phyloP scores from a whole-genome alignment of 2,329 filamentous ascomycete species.

The Cladophialophora immunda region DNA sequence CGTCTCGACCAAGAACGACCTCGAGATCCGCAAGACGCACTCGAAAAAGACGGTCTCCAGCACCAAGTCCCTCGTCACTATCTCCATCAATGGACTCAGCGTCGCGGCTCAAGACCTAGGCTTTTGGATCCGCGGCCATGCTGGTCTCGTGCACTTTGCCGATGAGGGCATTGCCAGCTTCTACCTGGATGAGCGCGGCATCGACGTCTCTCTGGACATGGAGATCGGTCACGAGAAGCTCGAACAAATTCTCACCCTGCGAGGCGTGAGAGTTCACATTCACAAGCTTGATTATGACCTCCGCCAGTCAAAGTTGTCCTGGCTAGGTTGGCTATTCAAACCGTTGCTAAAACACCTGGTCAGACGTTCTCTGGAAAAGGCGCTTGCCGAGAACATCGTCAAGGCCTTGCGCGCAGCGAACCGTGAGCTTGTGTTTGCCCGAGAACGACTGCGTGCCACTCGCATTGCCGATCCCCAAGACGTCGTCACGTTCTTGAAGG shows the following conservation, averaged over 20 bases:
- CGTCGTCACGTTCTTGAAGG: conserved; percentile 81
- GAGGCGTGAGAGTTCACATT: conserved; percentile 78
- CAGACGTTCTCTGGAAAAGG: conserved; percentile 78
- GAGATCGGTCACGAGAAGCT: conserved; percentile 80
- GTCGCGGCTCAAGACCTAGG: conserved; percentile 86
- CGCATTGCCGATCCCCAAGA: conserved; percentile 83
- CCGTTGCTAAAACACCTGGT: conserved; percentile 83
- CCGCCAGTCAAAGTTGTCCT: conserved; percentile 76
- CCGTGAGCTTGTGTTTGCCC: conserved; percentile 83
- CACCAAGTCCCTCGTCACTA: conserved; percentile 76
- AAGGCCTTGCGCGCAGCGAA: conserved; percentile 77
- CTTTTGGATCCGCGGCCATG: conserved; percentile 85
- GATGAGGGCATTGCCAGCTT: conserved; percentile 89
- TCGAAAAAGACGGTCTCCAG: conserved; percentile 70
- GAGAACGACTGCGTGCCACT: conserved; percentile 85
- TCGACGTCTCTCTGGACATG: conserved; percentile 85
- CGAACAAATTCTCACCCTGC: conserved; percentile 82
- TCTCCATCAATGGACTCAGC: conserved; percentile 84
- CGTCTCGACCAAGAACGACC: conserved; percentile 82
- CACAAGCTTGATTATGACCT: conserved; percentile 87
- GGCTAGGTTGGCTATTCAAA: conserved; percentile 83
- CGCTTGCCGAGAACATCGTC: conserved; percentile 76
- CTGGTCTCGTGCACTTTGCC: conserved; percentile 75
- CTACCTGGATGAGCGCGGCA: conserved; percentile 82
- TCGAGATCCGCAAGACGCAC: conserved; percentile 83